phyloP scores from a whole-genome alignment of 192 early-diverging fungal species.

The Glomus cerebriforme region DNA sequence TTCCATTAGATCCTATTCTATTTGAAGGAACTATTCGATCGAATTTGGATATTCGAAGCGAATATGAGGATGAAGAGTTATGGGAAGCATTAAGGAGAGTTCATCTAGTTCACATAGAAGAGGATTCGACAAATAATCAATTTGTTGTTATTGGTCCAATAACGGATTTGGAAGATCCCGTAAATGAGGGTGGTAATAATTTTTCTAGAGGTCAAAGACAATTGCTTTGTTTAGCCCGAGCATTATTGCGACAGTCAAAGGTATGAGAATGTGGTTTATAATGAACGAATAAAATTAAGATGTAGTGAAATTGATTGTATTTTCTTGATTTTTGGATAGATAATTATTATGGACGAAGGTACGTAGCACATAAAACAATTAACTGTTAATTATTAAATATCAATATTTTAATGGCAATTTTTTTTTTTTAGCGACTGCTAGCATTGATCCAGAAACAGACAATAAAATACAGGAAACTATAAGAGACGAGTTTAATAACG shows the following conservation, averaged over 20 bases:
- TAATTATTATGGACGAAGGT: slow-evolving; percentile 56
- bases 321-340: neutral
- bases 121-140: slow-evolving; percentile 26
- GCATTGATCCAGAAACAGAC: slow-evolving; percentile 62
- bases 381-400: neutral
- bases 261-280: slow-evolving; percentile 46
- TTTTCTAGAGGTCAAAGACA: slow-evolving; percentile 82
- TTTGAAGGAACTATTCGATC: slow-evolving; percentile 65
- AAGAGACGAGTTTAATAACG: slow-evolving; percentile 52
- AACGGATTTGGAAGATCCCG: slow-evolving; percentile 66
- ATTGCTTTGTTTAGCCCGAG: slow-evolving; percentile 76
- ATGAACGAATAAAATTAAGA: neutral
- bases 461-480: slow-evolving; percentile 63
- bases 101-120: slow-evolving; percentile 55
- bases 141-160: slow-evolving; percentile 41
- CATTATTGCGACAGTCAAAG: slow-evolving; percentile 67
- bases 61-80: slow-evolving; percentile 75
- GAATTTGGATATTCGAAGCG: slow-evolving; percentile 88
- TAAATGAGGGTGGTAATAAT: slow-evolving; percentile 83
- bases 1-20: slow-evolving; percentile 47
- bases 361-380: neutral
- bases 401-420: neutral
- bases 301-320: neutral
- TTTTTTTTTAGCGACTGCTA: slow-evolving; percentile 60
- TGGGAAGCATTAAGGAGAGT: slow-evolving; percentile 79